A percentile compares a stretch with the other conserved stretches of the same genome.
phyloP scores from a whole-genome alignment of 305 asterid genomes.

The Fraxinus latifolia region DNA sequence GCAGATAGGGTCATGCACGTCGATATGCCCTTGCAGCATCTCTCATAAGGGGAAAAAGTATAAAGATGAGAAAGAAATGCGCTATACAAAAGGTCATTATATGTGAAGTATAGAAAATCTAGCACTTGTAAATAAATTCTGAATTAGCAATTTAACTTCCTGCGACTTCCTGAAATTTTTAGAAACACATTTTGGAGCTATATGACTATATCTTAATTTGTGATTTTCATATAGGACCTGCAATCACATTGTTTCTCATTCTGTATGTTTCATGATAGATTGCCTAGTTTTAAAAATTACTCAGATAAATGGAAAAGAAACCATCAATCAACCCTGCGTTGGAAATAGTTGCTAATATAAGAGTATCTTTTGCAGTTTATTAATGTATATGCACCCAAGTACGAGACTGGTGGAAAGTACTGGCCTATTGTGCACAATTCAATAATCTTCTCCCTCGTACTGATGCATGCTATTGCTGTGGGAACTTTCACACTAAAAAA shows the following conservation, averaged over 20 bases:
- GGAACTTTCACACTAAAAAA: slow-evolving; percentile 38
- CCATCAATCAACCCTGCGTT: neutral
- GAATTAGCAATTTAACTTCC: neutral
- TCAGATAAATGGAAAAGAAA: neutral
- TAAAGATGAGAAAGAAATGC: neutral
- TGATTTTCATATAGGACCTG: neutral
- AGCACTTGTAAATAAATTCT: neutral
- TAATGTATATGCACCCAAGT: slow-evolving; percentile 37
- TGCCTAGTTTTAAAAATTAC: neutral
- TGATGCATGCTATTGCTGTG: slow-evolving; percentile 40
- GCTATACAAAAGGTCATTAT: neutral
- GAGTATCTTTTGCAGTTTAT: slow-evolving; percentile 30
- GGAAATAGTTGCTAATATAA: neutral
- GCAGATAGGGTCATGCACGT: neutral
- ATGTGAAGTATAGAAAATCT: neutral
- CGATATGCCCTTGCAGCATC: neutral
- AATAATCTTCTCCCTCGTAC: slow-evolving; percentile 36
- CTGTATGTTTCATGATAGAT: neutral
- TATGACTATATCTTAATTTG: neutral
- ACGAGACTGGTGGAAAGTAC: slow-evolving; percentile 41
- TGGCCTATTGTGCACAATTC: slow-evolving; percentile 45
- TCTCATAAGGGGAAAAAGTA: neutral
- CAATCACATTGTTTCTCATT: neutral
- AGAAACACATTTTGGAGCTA: neutral
- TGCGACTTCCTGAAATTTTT: neutral